These are phyloP conservation scores for Lasiodiplodia sp. DNA, from an alignment of 2,329 filamentous ascomycete species.

Conservation along the genomic window DNA sequence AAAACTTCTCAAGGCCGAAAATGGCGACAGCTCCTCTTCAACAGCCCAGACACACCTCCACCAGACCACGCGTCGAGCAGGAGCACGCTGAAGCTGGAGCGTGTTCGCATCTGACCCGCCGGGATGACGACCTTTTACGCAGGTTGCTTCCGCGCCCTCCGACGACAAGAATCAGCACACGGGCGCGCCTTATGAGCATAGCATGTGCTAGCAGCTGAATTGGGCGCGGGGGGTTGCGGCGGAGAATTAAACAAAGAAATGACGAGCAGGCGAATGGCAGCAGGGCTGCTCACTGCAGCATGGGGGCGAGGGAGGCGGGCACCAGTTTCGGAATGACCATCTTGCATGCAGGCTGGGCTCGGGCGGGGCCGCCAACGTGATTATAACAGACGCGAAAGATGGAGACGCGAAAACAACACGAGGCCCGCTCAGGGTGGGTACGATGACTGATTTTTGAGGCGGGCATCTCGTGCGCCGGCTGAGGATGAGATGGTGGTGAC, in stretches of 20 bases:
- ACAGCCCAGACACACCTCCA: constrained; percentile 7
- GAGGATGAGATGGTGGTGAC: constrained; percentile 24
- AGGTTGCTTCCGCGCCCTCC: neutral
- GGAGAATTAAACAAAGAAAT: neutral
- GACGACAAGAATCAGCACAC: constrained; percentile 11
- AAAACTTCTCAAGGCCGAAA: neutral
- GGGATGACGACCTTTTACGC: constrained; percentile 9
- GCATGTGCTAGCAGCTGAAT: neutral
- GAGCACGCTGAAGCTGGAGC: neutral
- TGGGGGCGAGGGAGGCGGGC: constrained; percentile 11
- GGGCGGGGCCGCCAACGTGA: constrained; percentile 10
- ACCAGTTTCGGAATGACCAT: constrained; percentile 27
- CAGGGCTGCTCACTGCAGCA: constrained; percentile 18
- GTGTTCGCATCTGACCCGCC: constrained; percentile 23
- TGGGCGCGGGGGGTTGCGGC: neutral
- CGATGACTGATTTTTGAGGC: constrained; percentile 27
- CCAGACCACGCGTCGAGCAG: neutral
- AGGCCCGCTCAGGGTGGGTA: constrained; percentile 11
- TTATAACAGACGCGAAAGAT: neutral
- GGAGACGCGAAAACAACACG: neutral
- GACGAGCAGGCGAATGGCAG: neutral
- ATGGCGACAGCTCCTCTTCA: neutral
- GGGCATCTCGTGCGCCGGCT: constrained; percentile 23
- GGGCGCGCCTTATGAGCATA: constrained; percentile 20
- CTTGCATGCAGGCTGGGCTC: constrained; percentile 3